These are phyloP conservation scores for Kodamaea hsintzibuensis DNA, from an alignment of 805 yeast genomes.

Conservation along the genomic window DNA sequence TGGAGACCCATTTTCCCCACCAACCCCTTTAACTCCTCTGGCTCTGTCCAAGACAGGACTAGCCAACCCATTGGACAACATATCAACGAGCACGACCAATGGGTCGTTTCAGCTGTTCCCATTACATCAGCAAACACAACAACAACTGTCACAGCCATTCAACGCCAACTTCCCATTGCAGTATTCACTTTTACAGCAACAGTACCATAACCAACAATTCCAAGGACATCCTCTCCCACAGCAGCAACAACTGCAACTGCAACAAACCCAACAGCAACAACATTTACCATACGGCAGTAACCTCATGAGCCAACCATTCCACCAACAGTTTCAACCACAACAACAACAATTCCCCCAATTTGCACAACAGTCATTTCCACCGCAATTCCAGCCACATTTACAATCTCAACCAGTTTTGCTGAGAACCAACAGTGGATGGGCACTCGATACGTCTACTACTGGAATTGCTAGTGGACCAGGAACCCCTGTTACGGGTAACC, in stretches of 20 bases:
- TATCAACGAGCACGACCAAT: conserved; percentile 31
- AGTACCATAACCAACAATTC: conserved; percentile 9
- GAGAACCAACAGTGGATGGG: conserved; percentile 42
- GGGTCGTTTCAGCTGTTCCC: conserved; percentile 12
- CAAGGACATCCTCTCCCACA: conserved; percentile 6
- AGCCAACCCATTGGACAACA: conserved; percentile 15
- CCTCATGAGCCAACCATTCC: conserved; percentile 13
- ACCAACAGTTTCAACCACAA: conserved; percentile 7
- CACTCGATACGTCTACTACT: conserved; percentile 25
- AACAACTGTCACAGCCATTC: not conserved
- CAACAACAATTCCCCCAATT: conserved; percentile 1
- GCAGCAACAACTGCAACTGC: not conserved
- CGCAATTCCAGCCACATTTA: conserved; percentile 7
- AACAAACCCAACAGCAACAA: not conserved
- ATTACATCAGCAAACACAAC: conserved; percentile 31
- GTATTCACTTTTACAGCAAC: conserved; percentile 9
- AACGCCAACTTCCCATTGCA: conserved; percentile 1
- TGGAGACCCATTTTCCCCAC: conserved; percentile 6
- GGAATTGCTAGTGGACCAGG: conserved; percentile 26
- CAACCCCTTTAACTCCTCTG: conserved; percentile 14
- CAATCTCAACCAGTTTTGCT: conserved; percentile 30
- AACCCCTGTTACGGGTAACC: conserved; percentile 28
- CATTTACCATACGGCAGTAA: not conserved
- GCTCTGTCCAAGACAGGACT: conserved; percentile 21
- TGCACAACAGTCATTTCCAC: conserved; percentile 8